phyloP scores from a whole-genome alignment of 768 basidiomycete species.

The Suillus subluteus region DNA sequence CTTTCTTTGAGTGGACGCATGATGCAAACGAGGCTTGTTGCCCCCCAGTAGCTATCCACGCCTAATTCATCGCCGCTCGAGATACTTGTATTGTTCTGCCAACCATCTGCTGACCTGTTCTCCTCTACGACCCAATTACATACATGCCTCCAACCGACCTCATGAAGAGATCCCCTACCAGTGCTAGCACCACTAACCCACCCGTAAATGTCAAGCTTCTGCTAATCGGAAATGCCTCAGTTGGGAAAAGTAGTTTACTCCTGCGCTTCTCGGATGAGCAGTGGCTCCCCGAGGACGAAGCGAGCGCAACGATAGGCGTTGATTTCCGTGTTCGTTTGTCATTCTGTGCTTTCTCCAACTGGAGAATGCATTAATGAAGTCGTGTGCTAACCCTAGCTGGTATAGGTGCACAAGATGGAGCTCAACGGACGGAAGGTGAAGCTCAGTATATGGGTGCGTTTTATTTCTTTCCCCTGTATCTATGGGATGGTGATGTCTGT shows the following conservation, averaged over 20 bases:
- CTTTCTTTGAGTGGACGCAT: background rate
- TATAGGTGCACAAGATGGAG: conserved; percentile 86
- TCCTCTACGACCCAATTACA: background rate
- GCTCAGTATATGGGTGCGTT: conserved; percentile 89
- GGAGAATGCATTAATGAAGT: background rate
- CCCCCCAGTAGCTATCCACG: background rate
- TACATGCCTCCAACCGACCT: conserved; percentile 13
- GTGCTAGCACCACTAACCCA: conserved; percentile 23
- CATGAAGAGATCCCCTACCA: conserved; percentile 29
- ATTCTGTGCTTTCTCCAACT: background rate
- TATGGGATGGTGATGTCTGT: background rate
- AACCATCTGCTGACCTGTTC: background rate
- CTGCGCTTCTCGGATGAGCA: conserved; percentile 97
- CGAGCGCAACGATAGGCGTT: conserved; percentile 82
- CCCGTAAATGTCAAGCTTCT: conserved; percentile 80
- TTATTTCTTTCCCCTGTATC: background rate
- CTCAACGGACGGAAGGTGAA: conserved; percentile 85
- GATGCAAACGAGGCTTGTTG: conserved; percentile 6
- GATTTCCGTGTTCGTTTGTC: conserved; percentile 74
- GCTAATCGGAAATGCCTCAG: conserved; percentile 86
- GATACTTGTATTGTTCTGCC: conserved; percentile 18
- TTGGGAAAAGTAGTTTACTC: conserved; percentile 90
- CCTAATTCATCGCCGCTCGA: conserved; percentile 12
- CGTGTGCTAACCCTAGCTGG: conserved; percentile 7
- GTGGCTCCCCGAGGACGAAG: conserved; percentile 91